phyloP scores from a whole-genome alignment of 1,284 basidiomycete genomes.

The Porogramme epimiltina region DNA sequence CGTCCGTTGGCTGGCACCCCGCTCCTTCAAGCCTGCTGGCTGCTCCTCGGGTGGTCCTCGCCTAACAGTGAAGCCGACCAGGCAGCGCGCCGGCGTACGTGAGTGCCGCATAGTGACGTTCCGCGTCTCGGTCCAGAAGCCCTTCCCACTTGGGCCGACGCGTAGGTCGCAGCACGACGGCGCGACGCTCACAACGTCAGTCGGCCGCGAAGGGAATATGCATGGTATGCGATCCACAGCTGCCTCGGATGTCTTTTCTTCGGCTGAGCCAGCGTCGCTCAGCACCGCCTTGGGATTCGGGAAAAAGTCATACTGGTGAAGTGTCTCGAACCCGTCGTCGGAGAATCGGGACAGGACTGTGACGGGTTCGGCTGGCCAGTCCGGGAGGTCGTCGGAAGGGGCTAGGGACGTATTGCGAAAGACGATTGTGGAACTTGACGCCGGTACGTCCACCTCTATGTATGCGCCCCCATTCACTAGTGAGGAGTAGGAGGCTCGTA shows the following conservation, averaged over 20 bases:
- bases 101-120: constrained; percentile 31
- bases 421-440: constrained; percentile 31
- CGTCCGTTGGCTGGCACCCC: neutral
- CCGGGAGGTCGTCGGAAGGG: constrained; percentile 16
- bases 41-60: neutral
- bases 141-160: constrained; percentile 36
- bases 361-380: constrained; percentile 34
- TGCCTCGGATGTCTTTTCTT: neutral
- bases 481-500: constrained; percentile 15
- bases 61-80: constrained; percentile 36
- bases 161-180: constrained; percentile 35
- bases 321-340: constrained; percentile 28
- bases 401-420: constrained; percentile 20
- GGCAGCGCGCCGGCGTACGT: constrained; percentile 34
- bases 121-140: constrained; percentile 39
- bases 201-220: constrained; percentile 27
- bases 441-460: constrained; percentile 25
- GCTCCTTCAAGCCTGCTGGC: neutral
- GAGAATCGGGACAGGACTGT: constrained; percentile 32
- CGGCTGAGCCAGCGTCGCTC: neutral
- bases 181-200: constrained; percentile 28
- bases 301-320: constrained; percentile 35
- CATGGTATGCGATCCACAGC: constrained; percentile 24
- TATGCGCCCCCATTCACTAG: constrained; percentile 14
- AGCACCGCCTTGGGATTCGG: constrained; percentile 23